phyloP scores from a whole-genome alignment of 2,329 filamentous ascomycete species.

The Colletotrichum filicis region DNA sequence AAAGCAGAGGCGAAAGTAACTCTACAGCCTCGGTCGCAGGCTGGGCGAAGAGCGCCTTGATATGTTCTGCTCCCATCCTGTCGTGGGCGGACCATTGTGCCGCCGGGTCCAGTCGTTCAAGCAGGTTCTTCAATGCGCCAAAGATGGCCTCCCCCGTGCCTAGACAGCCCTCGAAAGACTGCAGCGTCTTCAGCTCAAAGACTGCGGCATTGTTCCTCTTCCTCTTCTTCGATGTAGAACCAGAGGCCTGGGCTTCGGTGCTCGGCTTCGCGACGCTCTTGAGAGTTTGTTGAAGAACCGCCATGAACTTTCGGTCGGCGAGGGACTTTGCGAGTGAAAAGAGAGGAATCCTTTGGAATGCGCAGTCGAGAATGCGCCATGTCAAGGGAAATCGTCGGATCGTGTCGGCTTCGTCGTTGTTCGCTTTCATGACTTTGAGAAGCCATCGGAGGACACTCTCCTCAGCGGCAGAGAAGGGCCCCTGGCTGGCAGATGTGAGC shows the following conservation, averaged over 20 bases:
- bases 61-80: constrained; percentile 66
- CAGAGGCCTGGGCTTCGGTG: constrained; percentile 37
- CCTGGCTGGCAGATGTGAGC: constrained; percentile 54
- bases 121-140: constrained; percentile 54
- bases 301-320: constrained; percentile 74
- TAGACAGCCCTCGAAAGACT: constrained; percentile 53
- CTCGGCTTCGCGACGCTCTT: constrained; percentile 62
- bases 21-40: constrained; percentile 58
- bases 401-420: constrained; percentile 56
- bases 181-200: constrained; percentile 55
- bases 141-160: constrained; percentile 61
- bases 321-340: constrained; percentile 78
- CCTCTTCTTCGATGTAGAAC: constrained; percentile 51
- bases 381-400: constrained; percentile 66
- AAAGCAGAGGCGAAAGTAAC: constrained; percentile 57
- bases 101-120: constrained; percentile 55
- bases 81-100: constrained; percentile 51
- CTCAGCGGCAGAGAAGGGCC: constrained; percentile 63
- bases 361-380: constrained; percentile 70
- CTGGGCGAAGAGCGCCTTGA: constrained; percentile 66
- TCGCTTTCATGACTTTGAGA: constrained; percentile 68
- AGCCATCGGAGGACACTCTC: constrained; percentile 71
- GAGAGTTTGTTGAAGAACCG: constrained; percentile 73
- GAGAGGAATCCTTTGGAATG: constrained; percentile 73
- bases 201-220: constrained; percentile 53